phyloP scores from a whole-genome alignment of 805 yeast genomes.

The Kazachstania psychrophila region DNA sequence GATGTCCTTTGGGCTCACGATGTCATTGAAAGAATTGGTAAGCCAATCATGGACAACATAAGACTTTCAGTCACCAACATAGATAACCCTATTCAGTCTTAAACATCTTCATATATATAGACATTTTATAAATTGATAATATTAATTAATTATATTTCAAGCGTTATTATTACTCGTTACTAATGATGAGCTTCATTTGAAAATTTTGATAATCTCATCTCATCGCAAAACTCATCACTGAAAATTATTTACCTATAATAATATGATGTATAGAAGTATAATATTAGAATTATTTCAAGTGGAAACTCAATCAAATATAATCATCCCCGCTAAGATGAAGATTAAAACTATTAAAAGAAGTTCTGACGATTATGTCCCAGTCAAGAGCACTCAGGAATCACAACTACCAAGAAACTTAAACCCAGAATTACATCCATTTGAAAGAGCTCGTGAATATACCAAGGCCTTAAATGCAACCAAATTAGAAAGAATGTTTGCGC shows the following conservation, averaged over 20 bases:
- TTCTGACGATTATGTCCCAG: conserved; percentile 87
- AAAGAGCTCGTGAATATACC: conserved; percentile 92
- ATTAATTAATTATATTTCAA: too few relatives aligned
- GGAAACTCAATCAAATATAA: too few relatives aligned
- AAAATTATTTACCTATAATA: not conserved
- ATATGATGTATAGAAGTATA: not conserved
- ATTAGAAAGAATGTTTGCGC: conserved; percentile 92
- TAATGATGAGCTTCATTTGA: too few relatives aligned
- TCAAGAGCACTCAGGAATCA: conserved; percentile 78
- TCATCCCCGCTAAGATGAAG: too few relatives aligned
- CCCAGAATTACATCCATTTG: conserved; percentile 94
- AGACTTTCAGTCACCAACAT: conserved; percentile 11
- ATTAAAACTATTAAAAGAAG: conserved; percentile 84
- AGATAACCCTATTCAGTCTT: too few relatives aligned
- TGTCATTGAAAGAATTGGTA: conserved; percentile 56
- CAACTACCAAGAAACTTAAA: conserved; percentile 81
- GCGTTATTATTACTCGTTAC: too few relatives aligned
- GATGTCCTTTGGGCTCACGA: conserved; percentile 93
- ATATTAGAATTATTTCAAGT: too few relatives aligned
- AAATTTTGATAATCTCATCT: too few relatives aligned
- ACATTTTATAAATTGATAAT: not conserved
- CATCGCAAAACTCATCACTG: not conserved
- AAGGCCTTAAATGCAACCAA: conserved; percentile 92
- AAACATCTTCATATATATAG: not conserved
- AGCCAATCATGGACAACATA: conserved; percentile 33